Conservation (phyloP, 192 early-diverging fungal species). For the Chytriomyces hyalinus region DNA sequence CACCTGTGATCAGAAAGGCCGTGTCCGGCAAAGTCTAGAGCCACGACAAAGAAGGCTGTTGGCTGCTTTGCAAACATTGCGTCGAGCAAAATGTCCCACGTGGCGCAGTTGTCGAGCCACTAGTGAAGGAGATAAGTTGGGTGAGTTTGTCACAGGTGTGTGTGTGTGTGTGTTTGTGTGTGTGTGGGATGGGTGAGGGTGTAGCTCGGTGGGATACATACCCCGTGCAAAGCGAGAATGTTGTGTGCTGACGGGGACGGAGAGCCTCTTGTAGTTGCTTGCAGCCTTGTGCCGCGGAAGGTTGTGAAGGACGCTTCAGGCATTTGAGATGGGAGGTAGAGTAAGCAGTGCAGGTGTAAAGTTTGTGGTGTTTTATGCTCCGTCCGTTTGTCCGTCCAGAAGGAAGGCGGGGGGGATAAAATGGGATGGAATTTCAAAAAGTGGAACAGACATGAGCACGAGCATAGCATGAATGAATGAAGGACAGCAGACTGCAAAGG, state of each 20-base stretch:
- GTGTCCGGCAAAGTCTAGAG: slow-evolving; percentile 43
- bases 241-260: neutral
- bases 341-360: too few species aligned
- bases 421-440: neutral
- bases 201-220: neutral
- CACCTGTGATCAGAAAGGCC: slow-evolving; percentile 33
- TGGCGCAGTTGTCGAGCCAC: slow-evolving; percentile 44
- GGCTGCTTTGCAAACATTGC: slow-evolving; percentile 3
- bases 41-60: slow-evolving; percentile 25
- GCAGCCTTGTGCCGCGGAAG: slow-evolving; percentile 11
- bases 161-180: too few species aligned
- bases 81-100: slow-evolving; percentile 29
- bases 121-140: slow-evolving; percentile 1
- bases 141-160: too few species aligned
- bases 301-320: neutral
- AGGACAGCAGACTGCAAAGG: too few species aligned
- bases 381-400: neutral
- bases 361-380: too few species aligned
- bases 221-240: slow-evolving; percentile 40
- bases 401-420: neutral
- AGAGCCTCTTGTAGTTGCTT: neutral
- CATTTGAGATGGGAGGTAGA: neutral
- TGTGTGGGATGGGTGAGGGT: too few species aligned
- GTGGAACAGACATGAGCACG: too few species aligned
- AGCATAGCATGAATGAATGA: too few species aligned